These are phyloP conservation scores for Hortaea werneckii DNA, from an alignment of 2,329 filamentous ascomycete species.

Conservation along the genomic window DNA sequence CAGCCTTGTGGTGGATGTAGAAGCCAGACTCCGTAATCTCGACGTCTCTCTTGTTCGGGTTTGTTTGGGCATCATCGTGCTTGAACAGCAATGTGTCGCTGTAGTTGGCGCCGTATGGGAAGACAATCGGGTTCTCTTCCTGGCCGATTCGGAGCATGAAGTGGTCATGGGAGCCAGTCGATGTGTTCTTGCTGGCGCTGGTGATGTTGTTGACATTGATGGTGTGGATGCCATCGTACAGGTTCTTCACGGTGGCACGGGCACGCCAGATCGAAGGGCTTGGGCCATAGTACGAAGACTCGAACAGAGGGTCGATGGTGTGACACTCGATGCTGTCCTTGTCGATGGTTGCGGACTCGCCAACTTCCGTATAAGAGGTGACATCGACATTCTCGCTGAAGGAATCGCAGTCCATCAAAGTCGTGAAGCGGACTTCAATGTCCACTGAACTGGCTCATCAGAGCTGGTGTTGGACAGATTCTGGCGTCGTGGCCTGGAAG, in stretches of 20 bases:
- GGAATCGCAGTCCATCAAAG: constrained; percentile 50
- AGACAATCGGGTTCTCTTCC: constrained; percentile 49
- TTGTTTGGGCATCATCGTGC: constrained; percentile 23
- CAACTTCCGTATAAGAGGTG: constrained; percentile 43
- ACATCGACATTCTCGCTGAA: constrained; percentile 42
- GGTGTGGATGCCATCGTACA: constrained; percentile 51
- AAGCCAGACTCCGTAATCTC: constrained; percentile 29
- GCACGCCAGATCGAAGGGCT: constrained; percentile 47
- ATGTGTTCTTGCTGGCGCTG: constrained; percentile 29
- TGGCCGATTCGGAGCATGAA: constrained; percentile 53
- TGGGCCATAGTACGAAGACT: constrained; percentile 38
- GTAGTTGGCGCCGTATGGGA: constrained; percentile 48
- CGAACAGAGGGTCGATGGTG: constrained; percentile 27
- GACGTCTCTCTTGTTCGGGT: constrained; percentile 8
- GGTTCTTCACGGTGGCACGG: constrained; percentile 42
- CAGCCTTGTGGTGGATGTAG: constrained; percentile 47
- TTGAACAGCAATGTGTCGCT: constrained; percentile 42
- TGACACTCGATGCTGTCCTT: constrained; percentile 36
- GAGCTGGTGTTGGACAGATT: constrained; percentile 38
- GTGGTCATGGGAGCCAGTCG: constrained; percentile 47
- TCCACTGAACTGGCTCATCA: constrained; percentile 29
- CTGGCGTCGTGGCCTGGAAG: constrained; percentile 51
- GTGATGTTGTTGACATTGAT: constrained; percentile 48
- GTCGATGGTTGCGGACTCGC: constrained; percentile 35
- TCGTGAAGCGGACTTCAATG: constrained; percentile 49